Evolutionary conservation across 345 rosid species (phyloP), one percentile per base, ranked within the genome.

Genomic region (Abelmoschus esculentus): DNA sequence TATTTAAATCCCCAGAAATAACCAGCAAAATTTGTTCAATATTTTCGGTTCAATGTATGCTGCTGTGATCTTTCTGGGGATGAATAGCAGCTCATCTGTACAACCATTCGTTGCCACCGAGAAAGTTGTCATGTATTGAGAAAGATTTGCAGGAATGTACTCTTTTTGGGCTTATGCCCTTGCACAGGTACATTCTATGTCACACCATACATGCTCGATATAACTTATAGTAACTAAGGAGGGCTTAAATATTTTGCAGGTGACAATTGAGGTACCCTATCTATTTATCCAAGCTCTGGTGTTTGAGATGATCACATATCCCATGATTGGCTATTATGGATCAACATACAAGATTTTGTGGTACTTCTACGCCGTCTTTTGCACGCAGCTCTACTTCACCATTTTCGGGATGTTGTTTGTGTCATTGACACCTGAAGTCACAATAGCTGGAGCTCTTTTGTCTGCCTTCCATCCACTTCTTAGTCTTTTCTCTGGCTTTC

Each of bases 71-170:
- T 88, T 86, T 77, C 75, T 90, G 29, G 98, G 96, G 38, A 57
- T 87, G 76, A 87, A 76, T 69, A 90, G 89, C 53, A 86, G 96
- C 70, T 77, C 89, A 38, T 62, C 89, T 19, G 92, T 86, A 12
- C 29, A 88, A 15, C 82, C 85, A 11, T 82, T 80, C 42, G 79
- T 90, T 52, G 83, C 86, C 4, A 79, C 75, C 15, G 95, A 92
- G 17, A 76, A 90, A 15, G 80, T 87, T 6, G 79, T 88, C 15
- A 75, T 89, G 83, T 89, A 90, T 74, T 79, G 96, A 0, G 96
- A 90, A 77, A 83, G 82, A 75, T 90, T 86, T 77, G 92, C 96
- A 0, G 96, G 96, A 50, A 90, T 85, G 96, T 88, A 88, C 80
- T 86, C 96, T 50, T 71, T 89, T 0, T 84, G 85, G 80, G 83